phyloP scores from a whole-genome alignment of 1,284 basidiomycete genomes.

The Cutaneotrichosporon sp. region DNA sequence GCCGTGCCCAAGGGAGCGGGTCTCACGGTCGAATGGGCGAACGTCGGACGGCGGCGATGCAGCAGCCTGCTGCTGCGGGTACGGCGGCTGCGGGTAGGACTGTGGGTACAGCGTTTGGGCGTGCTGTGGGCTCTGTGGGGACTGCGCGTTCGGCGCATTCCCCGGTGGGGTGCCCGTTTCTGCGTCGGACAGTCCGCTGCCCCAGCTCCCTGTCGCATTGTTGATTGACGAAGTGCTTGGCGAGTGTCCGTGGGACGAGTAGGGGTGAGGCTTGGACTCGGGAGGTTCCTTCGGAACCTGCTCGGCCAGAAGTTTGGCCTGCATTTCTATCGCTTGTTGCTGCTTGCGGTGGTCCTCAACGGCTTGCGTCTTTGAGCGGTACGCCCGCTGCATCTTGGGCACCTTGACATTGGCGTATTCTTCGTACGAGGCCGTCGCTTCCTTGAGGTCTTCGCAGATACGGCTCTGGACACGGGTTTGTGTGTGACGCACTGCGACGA shows the following conservation, averaged over 20 bases:
- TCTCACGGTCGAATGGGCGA: constrained; percentile 1
- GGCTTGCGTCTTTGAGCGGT: constrained; percentile 76
- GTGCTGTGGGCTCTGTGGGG: background rate
- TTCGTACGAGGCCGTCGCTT: constrained; percentile 65
- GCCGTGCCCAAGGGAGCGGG: background rate
- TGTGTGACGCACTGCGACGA: constrained; percentile 66
- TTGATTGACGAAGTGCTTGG: constrained; percentile 2
- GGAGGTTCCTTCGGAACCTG: constrained; percentile 22
- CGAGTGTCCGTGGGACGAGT: constrained; percentile 20
- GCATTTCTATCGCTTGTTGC: constrained; percentile 49
- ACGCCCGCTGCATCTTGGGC: constrained; percentile 72
- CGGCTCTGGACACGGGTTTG: constrained; percentile 82
- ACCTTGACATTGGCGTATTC: constrained; percentile 73
- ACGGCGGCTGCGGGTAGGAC: background rate
- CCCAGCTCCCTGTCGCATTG: constrained; percentile 9
- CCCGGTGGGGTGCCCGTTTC: background rate
- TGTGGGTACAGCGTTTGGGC: background rate
- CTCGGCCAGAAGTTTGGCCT: constrained; percentile 49
- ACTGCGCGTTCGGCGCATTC: background rate
- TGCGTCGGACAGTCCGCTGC: constrained; percentile 5
- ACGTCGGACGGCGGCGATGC: background rate
- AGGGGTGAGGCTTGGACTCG: constrained; percentile 24
- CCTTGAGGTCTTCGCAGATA: constrained; percentile 84
- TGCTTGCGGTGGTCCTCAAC: constrained; percentile 60
- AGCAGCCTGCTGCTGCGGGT: background rate